These are phyloP conservation scores for Arthrinium puccinioides DNA, from an alignment of 2,329 filamentous ascomycete species.

Conservation along the genomic window DNA sequence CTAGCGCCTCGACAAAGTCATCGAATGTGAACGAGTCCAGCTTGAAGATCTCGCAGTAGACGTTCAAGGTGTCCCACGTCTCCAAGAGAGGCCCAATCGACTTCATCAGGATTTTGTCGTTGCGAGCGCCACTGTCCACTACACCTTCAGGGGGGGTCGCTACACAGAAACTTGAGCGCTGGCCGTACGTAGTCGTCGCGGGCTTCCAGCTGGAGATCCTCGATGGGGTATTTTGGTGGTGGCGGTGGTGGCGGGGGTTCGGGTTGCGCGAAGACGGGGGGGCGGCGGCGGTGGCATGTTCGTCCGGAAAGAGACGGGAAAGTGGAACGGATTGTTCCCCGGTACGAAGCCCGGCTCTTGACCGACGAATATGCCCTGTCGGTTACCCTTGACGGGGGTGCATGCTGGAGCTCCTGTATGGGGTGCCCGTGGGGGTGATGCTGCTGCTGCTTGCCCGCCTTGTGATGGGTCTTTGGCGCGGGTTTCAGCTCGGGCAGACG, in stretches of 20 bases:
- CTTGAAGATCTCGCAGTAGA: constrained; percentile 93
- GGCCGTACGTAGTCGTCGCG: constrained; percentile 63
- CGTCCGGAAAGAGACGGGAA: constrained; percentile 34
- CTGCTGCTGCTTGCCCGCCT: constrained; percentile 50
- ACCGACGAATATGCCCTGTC: constrained; percentile 26
- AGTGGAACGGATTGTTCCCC: constrained; percentile 39
- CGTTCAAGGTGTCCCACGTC: constrained; percentile 94
- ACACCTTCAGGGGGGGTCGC: constrained; percentile 49
- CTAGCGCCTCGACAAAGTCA: constrained; percentile 85
- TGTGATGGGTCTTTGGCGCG: constrained; percentile 59
- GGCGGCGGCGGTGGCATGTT: constrained; percentile 38
- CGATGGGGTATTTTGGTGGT: constrained; percentile 87
- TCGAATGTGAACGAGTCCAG: constrained; percentile 97
- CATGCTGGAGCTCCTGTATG: constrained; percentile 29
- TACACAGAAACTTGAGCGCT: constrained; percentile 68
- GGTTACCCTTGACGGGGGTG: constrained; percentile 26
- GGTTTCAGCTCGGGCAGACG: constrained; percentile 69
- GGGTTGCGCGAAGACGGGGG: constrained; percentile 30
- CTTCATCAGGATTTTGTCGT: constrained; percentile 65
- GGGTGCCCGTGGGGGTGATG: constrained; percentile 33
- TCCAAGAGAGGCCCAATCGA: constrained; percentile 82
- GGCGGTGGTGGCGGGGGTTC: constrained; percentile 62
- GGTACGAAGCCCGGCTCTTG: constrained; percentile 30
- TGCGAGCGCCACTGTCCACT: constrained; percentile 36
- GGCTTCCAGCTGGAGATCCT: constrained; percentile 78